A percentile compares a stretch with the other conserved stretches of the same genome.
Evolutionary conservation across 331 rosid genomes (phyloP).

Genomic region (Phaseolus coccineus): DNA sequence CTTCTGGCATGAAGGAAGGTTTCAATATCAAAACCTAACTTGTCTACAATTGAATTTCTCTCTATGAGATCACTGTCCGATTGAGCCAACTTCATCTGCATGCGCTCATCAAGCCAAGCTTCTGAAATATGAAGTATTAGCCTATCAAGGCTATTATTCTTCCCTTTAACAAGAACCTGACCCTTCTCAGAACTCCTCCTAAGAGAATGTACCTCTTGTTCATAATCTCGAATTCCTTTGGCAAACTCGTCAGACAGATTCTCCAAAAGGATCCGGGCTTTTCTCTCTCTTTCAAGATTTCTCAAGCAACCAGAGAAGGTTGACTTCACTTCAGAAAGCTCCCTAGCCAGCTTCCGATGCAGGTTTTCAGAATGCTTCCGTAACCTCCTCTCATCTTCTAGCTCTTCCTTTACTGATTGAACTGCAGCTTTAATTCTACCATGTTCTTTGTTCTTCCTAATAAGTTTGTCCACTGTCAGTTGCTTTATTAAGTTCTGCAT

Average conservation of each 20-base stretch:
- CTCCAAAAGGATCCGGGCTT: constrained; percentile 72
- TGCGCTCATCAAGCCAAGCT: constrained; percentile 91
- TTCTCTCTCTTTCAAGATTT: constrained; percentile 77
- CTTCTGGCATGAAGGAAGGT: constrained; percentile 74
- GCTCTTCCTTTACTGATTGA: constrained; percentile 58
- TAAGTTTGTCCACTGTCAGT: constrained; percentile 48
- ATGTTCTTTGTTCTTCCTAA: constrained; percentile 54
- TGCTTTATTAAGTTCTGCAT: constrained; percentile 57
- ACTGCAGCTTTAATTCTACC: constrained; percentile 52
- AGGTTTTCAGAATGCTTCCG: constrained; percentile 69
- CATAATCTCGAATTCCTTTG: constrained; percentile 70
- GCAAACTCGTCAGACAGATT: constrained; percentile 86
- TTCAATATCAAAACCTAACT: constrained; percentile 77
- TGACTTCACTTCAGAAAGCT: constrained; percentile 66
- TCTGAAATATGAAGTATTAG: constrained; percentile 79
- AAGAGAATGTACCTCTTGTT: constrained; percentile 64
- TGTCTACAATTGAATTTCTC: constrained; percentile 68
- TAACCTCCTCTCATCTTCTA: constrained; percentile 74
- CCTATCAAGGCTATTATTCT: constrained; percentile 50
- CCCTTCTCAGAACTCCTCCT: constrained; percentile 58
- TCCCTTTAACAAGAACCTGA: constrained; percentile 45
- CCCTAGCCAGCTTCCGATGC: constrained; percentile 67
- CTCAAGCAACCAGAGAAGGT: constrained; percentile 63
- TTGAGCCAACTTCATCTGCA: constrained; percentile 67
- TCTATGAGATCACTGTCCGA: constrained; percentile 47